Conservation (phyloP, 2,329 filamentous ascomycete species). For the Nectriaceae sp. region DNA sequence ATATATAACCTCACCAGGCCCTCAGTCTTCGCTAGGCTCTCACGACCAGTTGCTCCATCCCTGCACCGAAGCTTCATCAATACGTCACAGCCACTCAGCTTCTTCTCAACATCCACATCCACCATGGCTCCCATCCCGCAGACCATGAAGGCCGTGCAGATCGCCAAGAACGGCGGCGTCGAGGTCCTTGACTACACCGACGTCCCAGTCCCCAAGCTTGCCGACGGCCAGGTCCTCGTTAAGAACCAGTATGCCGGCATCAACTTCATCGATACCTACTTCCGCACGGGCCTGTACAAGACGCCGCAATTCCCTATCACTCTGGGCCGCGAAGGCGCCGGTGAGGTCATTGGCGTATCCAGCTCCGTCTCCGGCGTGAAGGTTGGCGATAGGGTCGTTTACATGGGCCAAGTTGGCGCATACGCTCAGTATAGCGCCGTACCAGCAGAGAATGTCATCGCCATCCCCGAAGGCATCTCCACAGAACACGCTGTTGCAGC, state of each 20-base stretch:
- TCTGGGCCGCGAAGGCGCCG: slow-evolving; percentile 78
- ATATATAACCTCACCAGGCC: slow-evolving; percentile 15
- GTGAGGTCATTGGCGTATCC: slow-evolving; percentile 66
- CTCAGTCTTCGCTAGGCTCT: slow-evolving; percentile 2
- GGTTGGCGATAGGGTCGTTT: slow-evolving; percentile 72
- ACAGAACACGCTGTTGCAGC: slow-evolving; percentile 67
- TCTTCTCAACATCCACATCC: slow-evolving; percentile 6
- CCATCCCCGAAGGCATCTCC: slow-evolving; percentile 63
- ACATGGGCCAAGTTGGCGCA: slow-evolving; percentile 52
- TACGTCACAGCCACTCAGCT: too few species aligned
- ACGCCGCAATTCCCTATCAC: slow-evolving; percentile 68
- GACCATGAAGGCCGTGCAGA: slow-evolving; percentile 68
- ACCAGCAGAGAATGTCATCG: slow-evolving; percentile 55
- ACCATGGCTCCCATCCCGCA: slow-evolving; percentile 76
- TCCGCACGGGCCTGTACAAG: slow-evolving; percentile 80
- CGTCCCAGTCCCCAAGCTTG: slow-evolving; percentile 65
- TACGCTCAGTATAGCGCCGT: slow-evolving; percentile 61
- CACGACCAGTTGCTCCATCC: neutral
- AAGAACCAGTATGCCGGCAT: slow-evolving; percentile 80
- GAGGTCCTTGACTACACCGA: slow-evolving; percentile 74
- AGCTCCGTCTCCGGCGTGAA: slow-evolving; percentile 56
- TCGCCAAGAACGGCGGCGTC: slow-evolving; percentile 64
- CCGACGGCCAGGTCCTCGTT: slow-evolving; percentile 74
- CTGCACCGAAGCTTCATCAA: too few species aligned
- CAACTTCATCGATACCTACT: slow-evolving; percentile 92